Percentiles rank a stretch among this genome's conserved stretches.
phyloP scores from a whole-genome alignment of 2,329 filamentous ascomycete genomes.

The Apiospora phragmitis region DNA sequence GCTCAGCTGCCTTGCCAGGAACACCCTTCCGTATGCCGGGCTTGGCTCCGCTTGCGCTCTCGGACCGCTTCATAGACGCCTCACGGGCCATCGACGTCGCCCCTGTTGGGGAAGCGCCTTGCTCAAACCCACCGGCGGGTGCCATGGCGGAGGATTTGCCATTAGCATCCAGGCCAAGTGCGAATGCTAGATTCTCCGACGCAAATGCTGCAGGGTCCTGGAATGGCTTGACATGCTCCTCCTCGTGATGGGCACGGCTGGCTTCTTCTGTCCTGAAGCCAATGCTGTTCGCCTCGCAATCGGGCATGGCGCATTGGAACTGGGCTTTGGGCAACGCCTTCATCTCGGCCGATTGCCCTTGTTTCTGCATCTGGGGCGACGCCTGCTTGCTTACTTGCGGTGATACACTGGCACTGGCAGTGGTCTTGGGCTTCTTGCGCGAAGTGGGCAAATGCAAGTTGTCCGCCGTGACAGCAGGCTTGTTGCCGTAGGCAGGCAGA shows the following conservation, averaged over 20 bases:
- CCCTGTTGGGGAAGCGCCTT: conserved; percentile 32
- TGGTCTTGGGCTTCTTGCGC: conserved; percentile 55
- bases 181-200: conserved; percentile 48
- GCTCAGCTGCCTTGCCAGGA: background rate
- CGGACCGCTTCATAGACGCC: conserved; percentile 51
- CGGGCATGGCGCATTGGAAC: conserved; percentile 52
- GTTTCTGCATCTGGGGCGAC: conserved; percentile 47
- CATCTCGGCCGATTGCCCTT: conserved; percentile 27
- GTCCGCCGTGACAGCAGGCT: conserved; percentile 51
- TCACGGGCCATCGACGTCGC: conserved; percentile 53
- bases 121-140: background rate
- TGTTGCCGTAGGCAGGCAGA: conserved; percentile 55
- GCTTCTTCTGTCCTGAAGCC: conserved; percentile 58
- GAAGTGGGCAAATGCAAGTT: conserved; percentile 55
- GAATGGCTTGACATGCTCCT: conserved; percentile 59
- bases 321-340: conserved; percentile 41
- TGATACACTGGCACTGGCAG: conserved; percentile 45
- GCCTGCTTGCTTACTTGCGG: conserved; percentile 49
- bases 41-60: conserved; percentile 41
- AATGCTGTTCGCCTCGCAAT: conserved; percentile 51
- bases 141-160: conserved; percentile 33
- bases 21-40: background rate
- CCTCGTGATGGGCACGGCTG: conserved; percentile 52
- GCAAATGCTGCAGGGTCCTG: conserved; percentile 56
- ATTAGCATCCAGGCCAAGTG: conserved; percentile 53